phyloP scores from a whole-genome alignment of 192 early-diverging fungal genomes.

The Linnemannia elongata region DNA sequence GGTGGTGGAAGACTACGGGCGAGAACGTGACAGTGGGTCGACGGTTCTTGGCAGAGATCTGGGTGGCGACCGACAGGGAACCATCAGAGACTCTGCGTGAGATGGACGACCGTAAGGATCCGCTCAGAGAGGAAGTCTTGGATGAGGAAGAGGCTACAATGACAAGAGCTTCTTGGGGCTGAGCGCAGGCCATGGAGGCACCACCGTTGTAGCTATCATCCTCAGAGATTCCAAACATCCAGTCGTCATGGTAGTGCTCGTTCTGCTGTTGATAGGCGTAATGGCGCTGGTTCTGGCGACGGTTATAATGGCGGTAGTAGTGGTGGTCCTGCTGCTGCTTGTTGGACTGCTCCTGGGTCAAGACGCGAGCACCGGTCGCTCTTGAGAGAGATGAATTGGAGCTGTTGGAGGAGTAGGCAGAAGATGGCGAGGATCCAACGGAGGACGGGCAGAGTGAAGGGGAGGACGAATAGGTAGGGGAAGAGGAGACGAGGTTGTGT shows the following conservation, averaged over 20 bases:
- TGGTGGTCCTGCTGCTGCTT: conserved; percentile 23
- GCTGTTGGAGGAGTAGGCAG: conserved; percentile 19
- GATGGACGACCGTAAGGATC: conserved; percentile 12
- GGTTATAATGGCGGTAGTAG: conserved; percentile 36
- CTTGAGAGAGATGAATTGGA: conserved; percentile 26
- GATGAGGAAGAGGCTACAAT: neutral
- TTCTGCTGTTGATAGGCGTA: conserved; percentile 17
- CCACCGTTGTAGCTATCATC: conserved; percentile 10
- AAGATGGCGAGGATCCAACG: conserved; percentile 26
- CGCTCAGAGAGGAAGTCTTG: conserved; percentile 13
- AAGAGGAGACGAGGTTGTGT: conserved; percentile 37
- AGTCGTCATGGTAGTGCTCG: conserved; percentile 26
- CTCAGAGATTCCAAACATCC: conserved; percentile 46
- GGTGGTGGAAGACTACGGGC: conserved; percentile 14
- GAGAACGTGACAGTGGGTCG: conserved; percentile 43
- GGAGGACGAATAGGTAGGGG: conserved; percentile 14
- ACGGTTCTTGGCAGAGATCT: neutral
- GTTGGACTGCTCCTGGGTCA: conserved; percentile 20
- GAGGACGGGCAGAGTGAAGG: conserved; percentile 31
- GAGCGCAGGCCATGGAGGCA: conserved; percentile 9
- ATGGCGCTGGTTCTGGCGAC: conserved; percentile 17
- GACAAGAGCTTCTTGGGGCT: conserved; percentile 17
- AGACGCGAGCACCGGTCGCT: conserved; percentile 9
- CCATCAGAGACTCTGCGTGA: neutral
- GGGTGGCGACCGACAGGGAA: neutral